Evolutionary conservation across 371 early-diverging fungal species (phyloP).

Genomic region (Sporodiniella umbellata): DNA sequence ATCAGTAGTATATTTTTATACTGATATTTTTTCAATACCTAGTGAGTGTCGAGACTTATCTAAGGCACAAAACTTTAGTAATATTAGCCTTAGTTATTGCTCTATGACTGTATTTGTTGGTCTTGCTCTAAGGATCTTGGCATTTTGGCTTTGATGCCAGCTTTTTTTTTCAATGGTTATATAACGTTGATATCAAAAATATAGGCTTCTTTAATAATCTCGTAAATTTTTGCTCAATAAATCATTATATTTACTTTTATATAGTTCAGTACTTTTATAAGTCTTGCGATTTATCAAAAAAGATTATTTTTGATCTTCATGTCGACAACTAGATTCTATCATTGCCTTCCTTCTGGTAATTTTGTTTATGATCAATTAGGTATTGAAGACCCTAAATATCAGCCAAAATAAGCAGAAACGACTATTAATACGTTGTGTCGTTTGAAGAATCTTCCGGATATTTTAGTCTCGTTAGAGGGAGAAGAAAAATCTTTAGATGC

Average conservation of each 20-base stretch:
- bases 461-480: slow-evolving; percentile 5
- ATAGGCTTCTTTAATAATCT: slow-evolving; percentile 13
- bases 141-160: slow-evolving; percentile 16
- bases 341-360: slow-evolving; percentile 11
- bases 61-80: slow-evolving; percentile 1
- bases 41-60: slow-evolving; percentile 1
- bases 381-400: slow-evolving; percentile 8
- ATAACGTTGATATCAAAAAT: slow-evolving; percentile 18
- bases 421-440: slow-evolving; percentile 10
- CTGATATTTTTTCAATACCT: too few species aligned
- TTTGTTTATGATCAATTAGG: slow-evolving; percentile 1
- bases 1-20: too few species aligned
- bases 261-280: slow-evolving; percentile 9
- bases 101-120: slow-evolving; percentile 14
- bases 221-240: slow-evolving; percentile 12
- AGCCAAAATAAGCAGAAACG: slow-evolving; percentile 11
- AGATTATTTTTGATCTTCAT: slow-evolving; percentile 11
- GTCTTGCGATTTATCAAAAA: slow-evolving; percentile 10
- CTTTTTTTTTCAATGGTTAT: slow-evolving; percentile 15
- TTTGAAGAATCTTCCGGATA: slow-evolving; percentile 11
- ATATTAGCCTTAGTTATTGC: slow-evolving; percentile 11
- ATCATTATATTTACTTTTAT: slow-evolving; percentile 16
- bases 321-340: slow-evolving; percentile 10
- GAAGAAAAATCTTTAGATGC: slow-evolving; percentile 11
- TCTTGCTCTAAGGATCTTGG: slow-evolving; percentile 16